These are phyloP conservation scores for Saccharomycopsis capsularis DNA, from an alignment of 805 yeast genomes.

Conservation along the genomic window DNA sequence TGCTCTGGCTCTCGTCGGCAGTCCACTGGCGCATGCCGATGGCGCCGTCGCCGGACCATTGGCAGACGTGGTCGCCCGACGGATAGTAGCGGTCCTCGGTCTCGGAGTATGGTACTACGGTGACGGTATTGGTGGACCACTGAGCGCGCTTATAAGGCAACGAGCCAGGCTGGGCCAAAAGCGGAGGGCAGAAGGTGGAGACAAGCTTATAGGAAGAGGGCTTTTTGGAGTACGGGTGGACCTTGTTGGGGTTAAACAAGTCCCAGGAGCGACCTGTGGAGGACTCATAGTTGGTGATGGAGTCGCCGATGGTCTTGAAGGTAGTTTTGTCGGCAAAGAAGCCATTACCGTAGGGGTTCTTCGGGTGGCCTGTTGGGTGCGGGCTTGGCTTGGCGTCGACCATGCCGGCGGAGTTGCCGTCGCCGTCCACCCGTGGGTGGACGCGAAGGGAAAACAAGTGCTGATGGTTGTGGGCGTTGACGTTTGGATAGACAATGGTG, in stretches of 20 bases:
- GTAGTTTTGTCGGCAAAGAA: slow-evolving; percentile 58
- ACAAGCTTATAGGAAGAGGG: slow-evolving; percentile 74
- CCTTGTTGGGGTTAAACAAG: slow-evolving; percentile 61
- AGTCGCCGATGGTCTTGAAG: slow-evolving; percentile 63
- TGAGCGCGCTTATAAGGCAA: slow-evolving; percentile 76
- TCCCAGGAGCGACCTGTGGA: slow-evolving; percentile 71
- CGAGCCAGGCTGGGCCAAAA: slow-evolving; percentile 68
- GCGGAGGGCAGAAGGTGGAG: slow-evolving; percentile 65
- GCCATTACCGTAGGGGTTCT: slow-evolving; percentile 73
- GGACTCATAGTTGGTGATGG: slow-evolving; percentile 55
- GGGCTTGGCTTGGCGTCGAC: slow-evolving; percentile 59
- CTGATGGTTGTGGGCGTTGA: slow-evolving; percentile 83
- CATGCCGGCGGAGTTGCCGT: slow-evolving; percentile 63
- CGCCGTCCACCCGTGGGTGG: slow-evolving; percentile 79
- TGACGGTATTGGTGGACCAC: slow-evolving; percentile 63
- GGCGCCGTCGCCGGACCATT: slow-evolving; percentile 63
- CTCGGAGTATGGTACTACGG: slow-evolving; percentile 69
- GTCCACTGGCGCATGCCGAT: slow-evolving; percentile 65
- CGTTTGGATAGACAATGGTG: slow-evolving; percentile 70
- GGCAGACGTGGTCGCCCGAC: slow-evolving; percentile 73
- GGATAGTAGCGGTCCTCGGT: slow-evolving; percentile 44
- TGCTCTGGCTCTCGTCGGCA: slow-evolving; percentile 49
- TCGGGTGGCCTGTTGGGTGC: slow-evolving; percentile 53
- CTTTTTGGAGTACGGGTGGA: slow-evolving; percentile 63
- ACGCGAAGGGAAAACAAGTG: slow-evolving; percentile 72